Base-by-base conservation (phyloP, 2,329 filamentous ascomycete genomes). In the Meredithiella fracta region DNA sequence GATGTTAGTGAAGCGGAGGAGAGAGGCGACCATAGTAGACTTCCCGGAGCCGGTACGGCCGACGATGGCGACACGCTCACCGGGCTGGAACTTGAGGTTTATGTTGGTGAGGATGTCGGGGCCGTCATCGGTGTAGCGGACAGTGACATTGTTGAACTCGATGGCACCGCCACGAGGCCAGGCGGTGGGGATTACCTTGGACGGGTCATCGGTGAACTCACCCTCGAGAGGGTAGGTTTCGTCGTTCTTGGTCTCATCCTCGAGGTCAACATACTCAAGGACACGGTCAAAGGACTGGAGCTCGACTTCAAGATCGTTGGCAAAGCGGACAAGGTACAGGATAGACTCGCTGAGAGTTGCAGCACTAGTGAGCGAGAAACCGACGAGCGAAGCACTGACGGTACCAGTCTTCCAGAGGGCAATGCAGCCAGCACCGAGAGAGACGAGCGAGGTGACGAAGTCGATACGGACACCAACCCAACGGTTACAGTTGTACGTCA, bases 41-140 rank as follows among this genome's bases (percentile, higher is more conserved):
- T 90, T 90, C 1, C 85, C 85, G 2, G 82, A 85, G 0, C 82
- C 79, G 0, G 85, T 89, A 2, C 85, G 77, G 1, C 85, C 85
- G 26, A 86, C 81, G 31, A 90, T 73, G 0, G 85, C 85, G 0
- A 82, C 84, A 57, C 81, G 82, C 37, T 82, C 80, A 1, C 85
- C 83, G 0, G 80, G 81, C 2, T 67, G 63, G 50, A 73, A 69
- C 7, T 64, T 66, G 9, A 73, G 63, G 55, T 64, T 70, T 56
- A 74, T 65, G 37, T 71, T 63, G 54, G 70, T 69, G 15, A 74
- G 62, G 15, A 74, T 67, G 55, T 70, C 69, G 52, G 64, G 63
- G 57, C 68, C 60, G 61, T 70, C 62, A 55, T 63, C 15, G 55
- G 67, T 58, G 64, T 70, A 69, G 49, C 67, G 68, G 44, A 68